Conservation (phyloP, 148 eudicot genomes). For the Spergularia marina region DNA sequence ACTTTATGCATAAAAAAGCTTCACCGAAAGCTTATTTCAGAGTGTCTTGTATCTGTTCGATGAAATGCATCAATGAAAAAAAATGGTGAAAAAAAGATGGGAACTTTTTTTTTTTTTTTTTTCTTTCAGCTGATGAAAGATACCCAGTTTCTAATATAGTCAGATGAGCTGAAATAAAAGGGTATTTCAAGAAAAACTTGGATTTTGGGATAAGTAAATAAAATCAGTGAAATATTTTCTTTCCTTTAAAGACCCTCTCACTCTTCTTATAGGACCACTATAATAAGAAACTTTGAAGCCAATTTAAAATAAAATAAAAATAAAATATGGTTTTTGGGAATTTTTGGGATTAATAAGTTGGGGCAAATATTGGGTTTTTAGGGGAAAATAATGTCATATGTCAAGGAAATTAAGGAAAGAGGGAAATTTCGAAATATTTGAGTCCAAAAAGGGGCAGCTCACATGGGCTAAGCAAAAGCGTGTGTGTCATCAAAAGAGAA, state of each 20-base stretch:
- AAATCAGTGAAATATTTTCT: background rate
- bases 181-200: constrained; percentile 6
- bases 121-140: constrained; percentile 17
- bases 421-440: constrained; percentile 18
- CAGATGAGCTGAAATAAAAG: constrained; percentile 6
- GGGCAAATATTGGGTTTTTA: background rate
- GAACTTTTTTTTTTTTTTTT: background rate
- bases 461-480: constrained; percentile 45
- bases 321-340: background rate
- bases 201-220: constrained; percentile 10
- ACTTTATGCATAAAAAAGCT: constrained; percentile 8
- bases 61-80: constrained; percentile 24
- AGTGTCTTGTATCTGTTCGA: constrained; percentile 20
- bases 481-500: background rate
- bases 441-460: constrained; percentile 41
- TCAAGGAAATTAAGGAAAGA: background rate
- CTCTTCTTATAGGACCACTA: constrained; percentile 1
- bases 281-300: constrained; percentile 8
- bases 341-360: background rate
- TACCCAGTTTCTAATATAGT: constrained; percentile 3
- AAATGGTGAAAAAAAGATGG: constrained; percentile 4
- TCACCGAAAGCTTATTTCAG: constrained; percentile 16
- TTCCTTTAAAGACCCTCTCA: background rate
- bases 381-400: background rate
- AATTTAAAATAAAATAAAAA: background rate